Evolutionary conservation across 495 filamentous ascomycete species (phyloP), one percentile per base, ranked within the genome.

Genomic region (Alectoria sarmentosa): DNA sequence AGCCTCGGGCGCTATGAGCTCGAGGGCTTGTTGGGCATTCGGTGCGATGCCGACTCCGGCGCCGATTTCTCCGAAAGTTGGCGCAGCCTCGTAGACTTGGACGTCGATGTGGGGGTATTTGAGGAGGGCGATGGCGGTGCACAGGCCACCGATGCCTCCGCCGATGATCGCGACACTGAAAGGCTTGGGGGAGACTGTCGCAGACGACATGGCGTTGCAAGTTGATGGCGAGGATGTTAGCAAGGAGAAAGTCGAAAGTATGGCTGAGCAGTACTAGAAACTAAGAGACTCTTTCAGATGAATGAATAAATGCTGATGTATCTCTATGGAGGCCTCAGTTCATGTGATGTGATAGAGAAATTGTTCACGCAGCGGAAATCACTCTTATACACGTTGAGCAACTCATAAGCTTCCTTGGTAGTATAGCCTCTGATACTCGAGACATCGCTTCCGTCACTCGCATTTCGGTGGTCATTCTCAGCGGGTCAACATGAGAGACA

Each of bases 41-140:
- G 69, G 63, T 4, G 67, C 70, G 34, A 77, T 67, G 3, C 62
- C 68, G 23, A 76, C 62, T 13, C 72, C 75, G 13, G 70, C 72
- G 23, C 75, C 73, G 19, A 77, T 78, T 41, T 83, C 81, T 0
- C 71, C 72, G 32, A 83, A 78, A 0, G 64, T 60, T 0, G 72
- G 42, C 0, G 79, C 77, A 0, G 76, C 72, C 63, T 86, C 83
- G 69, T 82, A 86, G 48, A 86, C 67, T 1, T 72, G 74, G 55
- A 79, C 69, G 0, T 73, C 67, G 49, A 85, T 66, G 34, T 71
- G 69, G 26, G 67, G 68, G 3, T 67, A 64, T 41, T 65, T 67
- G 9, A 73, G 64, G 1, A 75, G 68, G 26, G 72, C 73, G 39
- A 73, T 52, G 10, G 73, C 73, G 14, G 74, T 69, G 44, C 60